Evolutionary conservation across 805 yeast species (phyloP).

Genomic region (Candida orba): DNA sequence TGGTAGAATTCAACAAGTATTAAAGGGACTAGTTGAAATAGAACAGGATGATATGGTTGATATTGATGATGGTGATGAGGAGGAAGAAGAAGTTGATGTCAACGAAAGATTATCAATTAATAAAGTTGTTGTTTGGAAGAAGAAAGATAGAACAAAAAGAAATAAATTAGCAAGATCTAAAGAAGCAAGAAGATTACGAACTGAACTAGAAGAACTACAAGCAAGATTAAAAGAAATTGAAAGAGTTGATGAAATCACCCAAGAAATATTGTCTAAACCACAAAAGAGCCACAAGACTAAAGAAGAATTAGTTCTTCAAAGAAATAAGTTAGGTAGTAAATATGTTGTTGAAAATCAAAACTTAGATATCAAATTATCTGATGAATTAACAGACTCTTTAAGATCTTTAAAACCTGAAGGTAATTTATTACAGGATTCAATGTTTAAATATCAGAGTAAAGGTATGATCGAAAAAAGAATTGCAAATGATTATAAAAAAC

Average conservation of each 20-base stretch:
- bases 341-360: constrained; percentile 40
- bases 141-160: constrained; percentile 73
- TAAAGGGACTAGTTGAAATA: constrained; percentile 37
- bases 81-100: constrained; percentile 17
- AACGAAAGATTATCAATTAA: constrained; percentile 52
- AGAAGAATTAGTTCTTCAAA: constrained; percentile 28
- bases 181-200: constrained; percentile 49
- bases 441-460: constrained; percentile 71
- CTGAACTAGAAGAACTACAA: constrained; percentile 53
- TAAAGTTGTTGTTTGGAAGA: constrained; percentile 57
- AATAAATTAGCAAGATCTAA: constrained; percentile 41
- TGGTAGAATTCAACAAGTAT: constrained; percentile 55
- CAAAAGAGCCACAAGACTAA: constrained; percentile 1
- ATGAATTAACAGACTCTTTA: constrained; percentile 80
- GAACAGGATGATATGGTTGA: constrained; percentile 51
- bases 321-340: constrained; percentile 37
- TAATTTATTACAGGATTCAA: constrained; percentile 70
- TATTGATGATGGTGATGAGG: constrained; percentile 28
- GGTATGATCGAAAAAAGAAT: constrained; percentile 86
- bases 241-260: constrained; percentile 29
- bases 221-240: constrained; percentile 52
- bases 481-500: constrained; percentile 50
- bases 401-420: constrained; percentile 89
- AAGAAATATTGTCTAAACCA: constrained; percentile 8
- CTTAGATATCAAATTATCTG: constrained; percentile 74